Evolutionary conservation across 805 yeast genomes (phyloP).

Genomic region (Brettanomyces nanus): DNA sequence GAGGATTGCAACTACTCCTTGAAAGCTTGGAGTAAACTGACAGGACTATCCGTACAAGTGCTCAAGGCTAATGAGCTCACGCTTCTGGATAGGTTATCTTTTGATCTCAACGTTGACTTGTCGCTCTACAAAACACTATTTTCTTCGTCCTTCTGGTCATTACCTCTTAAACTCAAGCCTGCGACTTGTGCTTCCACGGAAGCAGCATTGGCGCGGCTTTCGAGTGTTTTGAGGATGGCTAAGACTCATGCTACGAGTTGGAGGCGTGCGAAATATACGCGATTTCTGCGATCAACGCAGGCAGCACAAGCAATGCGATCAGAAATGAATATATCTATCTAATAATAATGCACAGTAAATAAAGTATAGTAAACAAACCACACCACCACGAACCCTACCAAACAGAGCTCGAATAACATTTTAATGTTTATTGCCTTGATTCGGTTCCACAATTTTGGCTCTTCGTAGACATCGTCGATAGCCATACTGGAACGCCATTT

Average conservation of each 20-base stretch:
- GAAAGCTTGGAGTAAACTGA: slow-evolving; percentile 65
- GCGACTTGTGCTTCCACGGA: not conserved
- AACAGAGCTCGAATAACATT: slow-evolving; percentile 6
- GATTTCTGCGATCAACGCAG: too few relatives aligned
- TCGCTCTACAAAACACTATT: not conserved
- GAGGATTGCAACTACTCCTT: slow-evolving; percentile 68
- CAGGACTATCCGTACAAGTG: slow-evolving; percentile 50
- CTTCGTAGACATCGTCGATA: slow-evolving; percentile 2
- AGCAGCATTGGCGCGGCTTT: slow-evolving; percentile 4
- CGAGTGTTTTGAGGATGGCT: not conserved
- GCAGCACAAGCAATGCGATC: not conserved
- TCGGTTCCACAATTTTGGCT: slow-evolving; percentile 1
- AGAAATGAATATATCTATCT: slow-evolving; percentile 1
- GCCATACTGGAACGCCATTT: slow-evolving; percentile 1
- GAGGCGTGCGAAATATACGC: too few relatives aligned
- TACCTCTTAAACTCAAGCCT: slow-evolving; percentile 1
- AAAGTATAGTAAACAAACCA: slow-evolving; percentile 7
- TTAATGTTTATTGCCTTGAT: slow-evolving; percentile 2
- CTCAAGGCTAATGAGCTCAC: slow-evolving; percentile 42
- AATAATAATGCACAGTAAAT: not conserved
- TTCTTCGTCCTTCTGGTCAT: not conserved
- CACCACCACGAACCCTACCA: slow-evolving; percentile 7
- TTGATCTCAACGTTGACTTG: slow-evolving; percentile 43
- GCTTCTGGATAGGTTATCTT: slow-evolving; percentile 46
- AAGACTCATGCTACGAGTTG: slow-evolving; percentile 3